phyloP scores from a whole-genome alignment of 1,139 yeast genomes.

The Suhomyces bokatorum region DNA sequence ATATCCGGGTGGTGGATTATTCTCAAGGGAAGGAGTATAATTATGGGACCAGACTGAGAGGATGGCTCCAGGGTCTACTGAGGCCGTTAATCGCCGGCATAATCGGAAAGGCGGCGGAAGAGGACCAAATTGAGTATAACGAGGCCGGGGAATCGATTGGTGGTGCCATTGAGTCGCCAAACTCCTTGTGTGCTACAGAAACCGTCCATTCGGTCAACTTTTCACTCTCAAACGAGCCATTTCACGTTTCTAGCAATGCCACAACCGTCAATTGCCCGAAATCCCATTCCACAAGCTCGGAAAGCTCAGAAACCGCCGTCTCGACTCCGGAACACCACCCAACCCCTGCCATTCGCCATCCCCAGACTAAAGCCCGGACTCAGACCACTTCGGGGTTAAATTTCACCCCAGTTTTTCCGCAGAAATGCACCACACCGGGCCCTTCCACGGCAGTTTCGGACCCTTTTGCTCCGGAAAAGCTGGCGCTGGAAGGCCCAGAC shows the following conservation, averaged over 20 bases:
- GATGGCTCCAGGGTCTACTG: slow-evolving; percentile 7
- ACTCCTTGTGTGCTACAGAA: background rate
- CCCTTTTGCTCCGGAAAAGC: no score
- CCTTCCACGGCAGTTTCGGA: no score
- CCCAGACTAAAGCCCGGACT: background rate
- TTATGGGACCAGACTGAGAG: slow-evolving; percentile 26
- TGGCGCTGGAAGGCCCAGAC: no score
- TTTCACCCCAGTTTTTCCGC: no score
- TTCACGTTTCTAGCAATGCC: no score
- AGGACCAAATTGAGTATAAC: background rate
- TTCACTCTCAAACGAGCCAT: background rate
- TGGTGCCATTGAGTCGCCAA: background rate
- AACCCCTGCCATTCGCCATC: background rate
- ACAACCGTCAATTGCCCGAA: no score
- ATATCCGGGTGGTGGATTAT: slow-evolving; percentile 34
- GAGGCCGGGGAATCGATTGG: background rate
- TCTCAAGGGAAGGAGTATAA: slow-evolving; percentile 35
- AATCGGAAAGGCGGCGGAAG: no score
- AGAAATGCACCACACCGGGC: no score
- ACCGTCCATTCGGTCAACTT: background rate
- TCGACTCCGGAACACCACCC: no score
- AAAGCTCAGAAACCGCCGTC: no score
- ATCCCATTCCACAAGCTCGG: no score
- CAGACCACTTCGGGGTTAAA: background rate
- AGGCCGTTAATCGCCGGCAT: no score